Percentiles rank a stretch among this genome's conserved stretches.
Evolutionary conservation across 768 basidiomycete genomes (phyloP).

Genomic region (Mycena leptocephala): DNA sequence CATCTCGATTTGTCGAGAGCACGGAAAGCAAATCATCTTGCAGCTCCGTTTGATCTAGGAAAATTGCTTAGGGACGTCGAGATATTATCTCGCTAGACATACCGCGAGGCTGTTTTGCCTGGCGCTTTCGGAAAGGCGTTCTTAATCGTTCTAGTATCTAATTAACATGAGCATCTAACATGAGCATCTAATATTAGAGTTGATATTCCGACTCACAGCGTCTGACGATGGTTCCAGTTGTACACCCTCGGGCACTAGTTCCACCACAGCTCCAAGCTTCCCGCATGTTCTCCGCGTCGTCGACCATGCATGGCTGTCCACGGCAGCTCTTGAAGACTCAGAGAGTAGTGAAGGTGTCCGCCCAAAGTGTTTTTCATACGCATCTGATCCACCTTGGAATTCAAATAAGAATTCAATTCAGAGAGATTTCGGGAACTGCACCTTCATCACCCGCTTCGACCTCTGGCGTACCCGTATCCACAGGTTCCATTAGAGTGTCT

Average conservation of each 20-base stretch:
- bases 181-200: neutral
- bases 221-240: constrained; percentile 45
- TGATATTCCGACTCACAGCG: constrained; percentile 42
- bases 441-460: constrained; percentile 49
- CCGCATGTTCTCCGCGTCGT: constrained; percentile 63
- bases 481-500: constrained; percentile 37
- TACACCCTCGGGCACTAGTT: constrained; percentile 64
- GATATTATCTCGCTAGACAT: constrained; percentile 24
- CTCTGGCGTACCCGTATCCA: constrained; percentile 39
- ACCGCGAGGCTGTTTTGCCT: constrained; percentile 71
- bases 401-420: constrained; percentile 32
- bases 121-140: constrained; percentile 68
- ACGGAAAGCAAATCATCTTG: constrained; percentile 81
- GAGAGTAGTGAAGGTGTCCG: constrained; percentile 67
- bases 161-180: too few species aligned
- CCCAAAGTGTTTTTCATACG: constrained; percentile 87
- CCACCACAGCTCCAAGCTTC: constrained; percentile 72
- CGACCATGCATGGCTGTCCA: constrained; percentile 74
- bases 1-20: constrained; percentile 80
- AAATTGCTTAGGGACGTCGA: neutral
- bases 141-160: constrained; percentile 75
- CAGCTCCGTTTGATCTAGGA: constrained; percentile 64
- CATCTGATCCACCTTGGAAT: constrained; percentile 49
- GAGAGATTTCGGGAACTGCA: constrained; percentile 14
- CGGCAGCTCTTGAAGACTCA: constrained; percentile 64